Conservation (phyloP, 2,329 filamentous ascomycete species). For the Pseudogymnoascus sp. region DNA sequence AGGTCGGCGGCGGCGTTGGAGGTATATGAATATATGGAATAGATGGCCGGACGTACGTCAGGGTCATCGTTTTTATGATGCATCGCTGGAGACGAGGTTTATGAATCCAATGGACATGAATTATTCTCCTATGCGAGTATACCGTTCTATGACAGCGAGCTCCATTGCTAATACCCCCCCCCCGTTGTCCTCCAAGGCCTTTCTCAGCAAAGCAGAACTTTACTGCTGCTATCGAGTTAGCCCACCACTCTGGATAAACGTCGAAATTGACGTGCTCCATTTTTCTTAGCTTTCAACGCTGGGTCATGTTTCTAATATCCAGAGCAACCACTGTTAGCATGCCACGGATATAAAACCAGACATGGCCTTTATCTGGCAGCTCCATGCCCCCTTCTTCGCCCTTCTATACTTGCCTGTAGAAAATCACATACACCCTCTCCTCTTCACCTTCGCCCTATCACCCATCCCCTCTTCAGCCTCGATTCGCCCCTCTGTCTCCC, state of each 20-base stretch:
- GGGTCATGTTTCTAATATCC: not conserved
- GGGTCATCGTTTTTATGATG: not conserved
- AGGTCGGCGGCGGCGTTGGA: not conserved
- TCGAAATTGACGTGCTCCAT: not conserved
- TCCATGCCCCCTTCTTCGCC: not conserved
- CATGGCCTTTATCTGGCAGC: not conserved
- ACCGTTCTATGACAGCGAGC: not conserved
- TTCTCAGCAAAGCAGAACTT: not conserved
- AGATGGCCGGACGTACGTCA: not conserved
- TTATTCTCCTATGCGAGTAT: not conserved
- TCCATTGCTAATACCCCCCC: not conserved
- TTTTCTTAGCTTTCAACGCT: not conserved
- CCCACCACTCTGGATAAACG: not conserved
- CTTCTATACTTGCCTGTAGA: not conserved
- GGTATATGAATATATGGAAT: constrained; percentile 2
- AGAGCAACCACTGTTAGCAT: not conserved
- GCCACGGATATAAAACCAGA: not conserved
- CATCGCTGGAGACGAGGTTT: not conserved
- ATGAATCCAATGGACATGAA: constrained; percentile 1
- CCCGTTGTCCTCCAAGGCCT: too few species aligned
- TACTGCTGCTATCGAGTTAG: not conserved
- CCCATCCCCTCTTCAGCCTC: not conserved
- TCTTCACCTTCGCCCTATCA: not conserved
- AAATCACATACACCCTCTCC: not conserved
- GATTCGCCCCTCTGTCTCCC: not conserved